Conservation (phyloP, 352 stramenopile genomes). For the Pseudoperonospora humuli region DNA sequence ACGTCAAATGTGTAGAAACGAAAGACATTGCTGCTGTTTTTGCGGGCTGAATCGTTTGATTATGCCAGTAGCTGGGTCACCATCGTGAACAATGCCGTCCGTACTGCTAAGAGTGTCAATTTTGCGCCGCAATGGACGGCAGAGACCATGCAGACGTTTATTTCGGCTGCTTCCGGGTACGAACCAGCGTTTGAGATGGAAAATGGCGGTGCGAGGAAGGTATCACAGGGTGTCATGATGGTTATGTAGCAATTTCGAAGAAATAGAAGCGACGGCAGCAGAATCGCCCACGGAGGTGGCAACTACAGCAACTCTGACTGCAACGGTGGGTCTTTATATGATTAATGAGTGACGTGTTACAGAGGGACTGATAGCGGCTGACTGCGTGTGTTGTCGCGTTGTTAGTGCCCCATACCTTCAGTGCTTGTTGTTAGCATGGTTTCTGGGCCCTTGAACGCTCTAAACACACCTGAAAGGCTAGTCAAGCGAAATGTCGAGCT, state of each 20-base stretch:
- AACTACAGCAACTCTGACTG: not conserved
- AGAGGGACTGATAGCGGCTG: not conserved
- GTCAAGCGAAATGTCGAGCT: slow-evolving; percentile 59
- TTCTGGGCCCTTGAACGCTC: slow-evolving; percentile 19
- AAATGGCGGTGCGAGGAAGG: not conserved
- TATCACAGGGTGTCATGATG: not conserved
- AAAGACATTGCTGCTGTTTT: slow-evolving; percentile 72
- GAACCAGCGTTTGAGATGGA: slow-evolving; percentile 1
- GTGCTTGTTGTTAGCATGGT: slow-evolving; percentile 60
- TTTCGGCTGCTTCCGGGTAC: slow-evolving; percentile 52
- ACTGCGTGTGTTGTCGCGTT: not conserved
- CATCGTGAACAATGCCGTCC: slow-evolving; percentile 69
- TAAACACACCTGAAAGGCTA: slow-evolving; percentile 36
- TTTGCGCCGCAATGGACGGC: slow-evolving; percentile 60
- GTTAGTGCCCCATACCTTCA: slow-evolving; percentile 22
- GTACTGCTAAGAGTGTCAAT: slow-evolving; percentile 56
- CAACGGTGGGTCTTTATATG: slow-evolving; percentile 10
- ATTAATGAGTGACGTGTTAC: not conserved
- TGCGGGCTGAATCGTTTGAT: slow-evolving; percentile 66
- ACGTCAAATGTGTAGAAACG: slow-evolving; percentile 35
- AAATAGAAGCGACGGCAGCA: slow-evolving; percentile 9
- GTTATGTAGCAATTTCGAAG: slow-evolving; percentile 28
- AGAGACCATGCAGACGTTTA: slow-evolving; percentile 72
- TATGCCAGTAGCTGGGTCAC: slow-evolving; percentile 68
- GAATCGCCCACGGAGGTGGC: slow-evolving; percentile 19